phyloP scores from a whole-genome alignment of 306 rosid genomes.

The Citrullus amarus region DNA sequence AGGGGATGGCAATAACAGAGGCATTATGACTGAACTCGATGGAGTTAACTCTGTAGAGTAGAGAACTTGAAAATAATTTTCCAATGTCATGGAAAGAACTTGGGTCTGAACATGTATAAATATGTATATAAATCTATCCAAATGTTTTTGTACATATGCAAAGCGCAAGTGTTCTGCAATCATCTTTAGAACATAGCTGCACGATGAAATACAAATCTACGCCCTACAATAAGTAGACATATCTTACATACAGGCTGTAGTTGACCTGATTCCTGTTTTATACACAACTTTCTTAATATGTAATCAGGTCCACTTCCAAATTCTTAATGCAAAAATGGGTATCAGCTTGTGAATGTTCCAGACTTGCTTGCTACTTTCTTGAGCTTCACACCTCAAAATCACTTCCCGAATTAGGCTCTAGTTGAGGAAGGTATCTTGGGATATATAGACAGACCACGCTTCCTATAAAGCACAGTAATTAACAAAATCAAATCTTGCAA shows the following conservation, averaged over 20 bases:
- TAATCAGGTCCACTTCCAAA: not conserved
- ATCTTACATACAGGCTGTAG: conserved; percentile 1
- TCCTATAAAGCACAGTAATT: conserved; percentile 28
- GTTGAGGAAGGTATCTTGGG: conserved; percentile 49
- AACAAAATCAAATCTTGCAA: not conserved
- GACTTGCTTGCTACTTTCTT: not conserved
- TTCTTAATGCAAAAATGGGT: conserved; percentile 6
- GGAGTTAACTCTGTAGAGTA: not conserved
- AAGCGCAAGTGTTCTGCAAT: not conserved
- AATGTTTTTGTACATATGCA: conserved; percentile 4
- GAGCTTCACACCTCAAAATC: conserved; percentile 8
- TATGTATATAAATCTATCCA: not conserved
- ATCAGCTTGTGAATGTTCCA: conserved; percentile 7
- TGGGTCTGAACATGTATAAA: not conserved
- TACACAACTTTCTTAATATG: not conserved
- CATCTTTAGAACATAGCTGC: not conserved
- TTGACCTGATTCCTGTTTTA: not conserved
- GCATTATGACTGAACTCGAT: not conserved
- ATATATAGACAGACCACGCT: conserved; percentile 76
- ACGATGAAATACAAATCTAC: not conserved
- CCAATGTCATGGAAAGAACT: not conserved
- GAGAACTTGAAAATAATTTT: not conserved
- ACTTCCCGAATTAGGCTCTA: conserved; percentile 8
- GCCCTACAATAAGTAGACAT: not conserved
- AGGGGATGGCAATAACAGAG: not conserved